Conservation (phyloP, 2,329 filamentous ascomycete genomes). For the Clonostachys solani region DNA sequence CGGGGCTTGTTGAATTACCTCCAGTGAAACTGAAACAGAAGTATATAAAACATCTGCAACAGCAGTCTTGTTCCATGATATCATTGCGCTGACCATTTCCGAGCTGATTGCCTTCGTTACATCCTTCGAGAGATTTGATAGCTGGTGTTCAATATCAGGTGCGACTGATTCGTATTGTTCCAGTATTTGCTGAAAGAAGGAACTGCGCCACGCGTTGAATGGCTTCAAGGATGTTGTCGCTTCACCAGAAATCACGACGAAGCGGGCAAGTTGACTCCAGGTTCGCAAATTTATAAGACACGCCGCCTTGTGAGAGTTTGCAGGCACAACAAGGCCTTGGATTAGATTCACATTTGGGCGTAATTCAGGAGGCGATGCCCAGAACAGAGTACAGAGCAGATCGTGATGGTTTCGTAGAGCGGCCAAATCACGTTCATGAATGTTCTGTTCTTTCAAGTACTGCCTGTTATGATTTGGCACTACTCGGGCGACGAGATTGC, state of each 20-base stretch:
- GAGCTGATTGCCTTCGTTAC: conserved; percentile 34
- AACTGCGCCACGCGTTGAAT: conserved; percentile 45
- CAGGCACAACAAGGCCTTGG: conserved; percentile 54
- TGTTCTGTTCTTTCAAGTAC: conserved; percentile 57
- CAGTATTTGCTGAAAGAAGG: conserved; percentile 52
- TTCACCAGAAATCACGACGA: conserved; percentile 43
- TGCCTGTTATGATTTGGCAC: conserved; percentile 64
- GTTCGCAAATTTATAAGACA: conserved; percentile 60
- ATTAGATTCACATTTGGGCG: conserved; percentile 50
- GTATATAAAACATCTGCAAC: conserved; percentile 48
- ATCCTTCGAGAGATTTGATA: conserved; percentile 42
- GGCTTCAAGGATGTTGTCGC: conserved; percentile 43
- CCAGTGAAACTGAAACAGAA: conserved; percentile 42
- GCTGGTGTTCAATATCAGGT: conserved; percentile 51
- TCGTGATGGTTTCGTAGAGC: conserved; percentile 67
- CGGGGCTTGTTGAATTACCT: conserved; percentile 41
- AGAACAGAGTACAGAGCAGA: conserved; percentile 62
- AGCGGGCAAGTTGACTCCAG: conserved; percentile 59
- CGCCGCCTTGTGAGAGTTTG: conserved; percentile 61
- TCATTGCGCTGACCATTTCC: conserved; percentile 42
- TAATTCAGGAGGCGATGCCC: conserved; percentile 52
- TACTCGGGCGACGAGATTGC: conserved; percentile 56
- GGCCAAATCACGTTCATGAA: conserved; percentile 57
- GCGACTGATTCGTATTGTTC: conserved; percentile 54
- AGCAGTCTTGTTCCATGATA: conserved; percentile 46